Evolutionary conservation across 129 eudicot genomes (phyloP).

Genomic region (sunflower (Helianthus annuus)): DNA sequence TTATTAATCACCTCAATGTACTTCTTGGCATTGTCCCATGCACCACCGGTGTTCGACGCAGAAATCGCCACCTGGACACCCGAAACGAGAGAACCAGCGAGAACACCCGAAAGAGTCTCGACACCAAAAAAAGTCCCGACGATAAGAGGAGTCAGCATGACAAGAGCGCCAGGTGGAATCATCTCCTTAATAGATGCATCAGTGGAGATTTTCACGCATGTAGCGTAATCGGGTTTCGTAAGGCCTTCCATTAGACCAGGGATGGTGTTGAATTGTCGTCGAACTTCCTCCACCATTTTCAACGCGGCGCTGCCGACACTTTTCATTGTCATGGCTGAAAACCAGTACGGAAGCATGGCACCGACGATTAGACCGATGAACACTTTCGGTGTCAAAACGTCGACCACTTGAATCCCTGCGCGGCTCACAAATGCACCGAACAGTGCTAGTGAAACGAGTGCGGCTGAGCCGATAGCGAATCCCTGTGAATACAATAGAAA

Average conservation of each 20-base stretch:
- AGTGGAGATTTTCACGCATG: constrained; percentile 84
- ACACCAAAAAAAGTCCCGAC: constrained; percentile 80
- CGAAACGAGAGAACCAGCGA: constrained; percentile 84
- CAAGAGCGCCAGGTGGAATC: constrained; percentile 90
- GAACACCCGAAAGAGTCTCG: constrained; percentile 83
- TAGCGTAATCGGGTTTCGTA: constrained; percentile 78
- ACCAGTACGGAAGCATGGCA: constrained; percentile 97
- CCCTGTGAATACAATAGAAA: constrained; percentile 38
- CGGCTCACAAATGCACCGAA: constrained; percentile 93
- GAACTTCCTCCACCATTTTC: constrained; percentile 89
- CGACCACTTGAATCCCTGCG: constrained; percentile 60
- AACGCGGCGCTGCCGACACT: constrained; percentile 91
- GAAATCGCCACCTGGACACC: constrained; percentile 59
- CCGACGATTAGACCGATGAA: constrained; percentile 83
- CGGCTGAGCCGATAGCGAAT: constrained; percentile 89
- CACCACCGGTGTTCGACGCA: constrained; percentile 54
- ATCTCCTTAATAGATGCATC: constrained; percentile 90
- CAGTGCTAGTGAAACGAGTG: constrained; percentile 73
- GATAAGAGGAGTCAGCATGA: constrained; percentile 86
- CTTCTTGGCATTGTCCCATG: constrained; percentile 91
- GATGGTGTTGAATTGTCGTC: constrained; percentile 77
- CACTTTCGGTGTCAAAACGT: constrained; percentile 81
- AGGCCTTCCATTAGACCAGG: constrained; percentile 81
- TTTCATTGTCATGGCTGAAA: constrained; percentile 96
- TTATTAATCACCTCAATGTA: constrained; percentile 61